Percentiles rank a stretch among this genome's conserved stretches.
Evolutionary conservation across 2,329 filamentous ascomycete genomes (phyloP).

Genomic region (Fusarium pseudonygamai): DNA sequence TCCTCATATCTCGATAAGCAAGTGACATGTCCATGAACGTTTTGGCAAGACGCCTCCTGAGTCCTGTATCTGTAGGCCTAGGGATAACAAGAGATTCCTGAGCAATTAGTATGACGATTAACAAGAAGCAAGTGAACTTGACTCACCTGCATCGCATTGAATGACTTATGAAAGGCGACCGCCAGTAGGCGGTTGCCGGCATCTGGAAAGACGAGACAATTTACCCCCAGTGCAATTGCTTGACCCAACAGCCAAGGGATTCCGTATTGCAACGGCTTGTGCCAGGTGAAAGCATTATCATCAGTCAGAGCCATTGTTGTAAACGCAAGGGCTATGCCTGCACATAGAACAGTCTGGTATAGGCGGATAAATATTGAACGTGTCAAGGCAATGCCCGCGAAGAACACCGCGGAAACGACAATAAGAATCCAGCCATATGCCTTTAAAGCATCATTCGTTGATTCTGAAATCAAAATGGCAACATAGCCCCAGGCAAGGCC

Average conservation of each 20-base stretch:
- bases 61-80: conserved; percentile 43
- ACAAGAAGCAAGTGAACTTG: neutral
- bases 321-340: conserved; percentile 65
- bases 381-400: conserved; percentile 60
- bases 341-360: conserved; percentile 64
- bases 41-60: conserved; percentile 57
- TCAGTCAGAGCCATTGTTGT: conserved; percentile 62
- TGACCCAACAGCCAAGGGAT: conserved; percentile 67
- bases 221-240: conserved; percentile 60
- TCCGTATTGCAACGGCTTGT: conserved; percentile 61
- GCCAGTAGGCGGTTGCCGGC: conserved; percentile 64
- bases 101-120: neutral
- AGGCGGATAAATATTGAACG: conserved; percentile 65
- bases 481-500: conserved; percentile 66
- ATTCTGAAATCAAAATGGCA: conserved; percentile 63
- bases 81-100: conserved; percentile 49
- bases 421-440: conserved; percentile 66
- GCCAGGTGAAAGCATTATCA: conserved; percentile 55
- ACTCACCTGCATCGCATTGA: conserved; percentile 57
- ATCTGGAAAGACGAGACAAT: conserved; percentile 61
- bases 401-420: conserved; percentile 63
- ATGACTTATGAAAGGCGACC: conserved; percentile 56
- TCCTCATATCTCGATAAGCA: conserved; percentile 63
- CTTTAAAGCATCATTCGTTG: conserved; percentile 54
- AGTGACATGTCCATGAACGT: conserved; percentile 66